Conservation (phyloP, 495 filamentous ascomycete species). For the Tuber aestivum region DNA sequence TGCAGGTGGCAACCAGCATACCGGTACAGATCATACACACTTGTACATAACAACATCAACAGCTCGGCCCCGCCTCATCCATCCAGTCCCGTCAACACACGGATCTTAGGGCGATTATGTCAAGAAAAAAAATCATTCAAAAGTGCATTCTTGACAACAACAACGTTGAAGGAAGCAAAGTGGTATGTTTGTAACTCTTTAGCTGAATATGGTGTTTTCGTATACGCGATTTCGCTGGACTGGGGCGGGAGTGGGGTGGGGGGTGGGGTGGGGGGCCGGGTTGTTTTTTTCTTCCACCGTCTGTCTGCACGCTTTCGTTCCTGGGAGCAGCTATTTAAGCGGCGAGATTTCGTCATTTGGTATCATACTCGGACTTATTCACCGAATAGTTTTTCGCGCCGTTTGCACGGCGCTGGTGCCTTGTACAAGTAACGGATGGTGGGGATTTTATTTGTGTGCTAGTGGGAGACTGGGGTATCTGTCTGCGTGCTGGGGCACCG, state of each 20-base stretch:
- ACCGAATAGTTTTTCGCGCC: not conserved
- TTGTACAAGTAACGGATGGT: not conserved
- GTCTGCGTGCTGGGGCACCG: not conserved
- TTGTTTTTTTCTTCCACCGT: not conserved
- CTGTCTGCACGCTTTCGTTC: not conserved
- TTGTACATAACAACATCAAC: not conserved
- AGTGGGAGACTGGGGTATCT: not conserved
- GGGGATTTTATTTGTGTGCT: not conserved
- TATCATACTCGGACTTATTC: not conserved
- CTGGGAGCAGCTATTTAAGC: not conserved
- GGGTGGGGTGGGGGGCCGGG: too few relatives aligned
- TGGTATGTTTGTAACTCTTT: not conserved
- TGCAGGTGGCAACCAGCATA: not conserved
- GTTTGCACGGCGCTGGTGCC: not conserved
- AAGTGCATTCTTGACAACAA: conserved; percentile 3
- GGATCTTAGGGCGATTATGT: conserved; percentile 1
- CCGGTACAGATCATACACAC: too few relatives aligned
- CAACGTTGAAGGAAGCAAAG: not conserved
- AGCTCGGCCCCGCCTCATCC: not conserved
- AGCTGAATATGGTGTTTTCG: not conserved
- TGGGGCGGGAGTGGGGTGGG: not conserved
- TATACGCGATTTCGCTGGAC: not conserved
- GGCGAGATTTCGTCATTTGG: not conserved
- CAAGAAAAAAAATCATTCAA: not conserved
- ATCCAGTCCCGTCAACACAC: not conserved